A percentile compares a stretch with the other conserved stretches of the same genome.
phyloP scores from a whole-genome alignment of 371 early-diverging fungal genomes.

The Rhizopus arrhizus region DNA sequence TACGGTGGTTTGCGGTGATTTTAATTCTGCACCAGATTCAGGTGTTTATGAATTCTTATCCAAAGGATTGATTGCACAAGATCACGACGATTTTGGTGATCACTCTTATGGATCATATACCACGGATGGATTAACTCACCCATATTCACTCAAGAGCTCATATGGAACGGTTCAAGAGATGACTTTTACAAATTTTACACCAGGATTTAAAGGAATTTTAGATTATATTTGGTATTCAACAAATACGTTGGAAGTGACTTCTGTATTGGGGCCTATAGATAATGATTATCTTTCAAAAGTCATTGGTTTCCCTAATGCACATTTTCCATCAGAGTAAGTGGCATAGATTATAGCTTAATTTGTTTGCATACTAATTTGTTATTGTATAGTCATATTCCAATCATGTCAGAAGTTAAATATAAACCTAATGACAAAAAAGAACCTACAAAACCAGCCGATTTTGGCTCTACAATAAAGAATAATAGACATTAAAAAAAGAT shows the following conservation, averaged over 20 bases:
- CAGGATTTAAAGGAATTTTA: slow-evolving; percentile 89
- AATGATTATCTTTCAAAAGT: slow-evolving; percentile 72
- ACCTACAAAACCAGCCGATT: slow-evolving; percentile 22
- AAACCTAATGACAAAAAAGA: slow-evolving; percentile 22
- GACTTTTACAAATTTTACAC: slow-evolving; percentile 95
- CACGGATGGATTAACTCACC: slow-evolving; percentile 81
- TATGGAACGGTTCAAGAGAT: slow-evolving; percentile 77
- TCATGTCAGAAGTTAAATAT: slow-evolving; percentile 61
- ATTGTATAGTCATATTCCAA: slow-evolving; percentile 53
- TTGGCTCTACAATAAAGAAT: slow-evolving; percentile 19
- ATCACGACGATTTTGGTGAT: slow-evolving; percentile 83
- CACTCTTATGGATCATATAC: slow-evolving; percentile 88
- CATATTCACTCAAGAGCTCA: slow-evolving; percentile 78
- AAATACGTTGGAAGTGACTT: slow-evolving; percentile 75
- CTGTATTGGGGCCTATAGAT: slow-evolving; percentile 86
- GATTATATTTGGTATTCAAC: slow-evolving; percentile 97
- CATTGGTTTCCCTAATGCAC: slow-evolving; percentile 96
- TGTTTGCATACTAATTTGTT: neutral
- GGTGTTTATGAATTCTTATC: slow-evolving; percentile 92
- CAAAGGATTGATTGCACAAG: slow-evolving; percentile 66
- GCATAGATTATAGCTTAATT: neutral
- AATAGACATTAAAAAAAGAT: slow-evolving; percentile 21
- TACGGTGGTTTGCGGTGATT: slow-evolving; percentile 91
- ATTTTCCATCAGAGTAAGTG: slow-evolving; percentile 91
- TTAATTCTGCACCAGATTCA: slow-evolving; percentile 92